phyloP scores from a whole-genome alignment of 805 yeast genomes.

The Priceomyces haplophilus region DNA sequence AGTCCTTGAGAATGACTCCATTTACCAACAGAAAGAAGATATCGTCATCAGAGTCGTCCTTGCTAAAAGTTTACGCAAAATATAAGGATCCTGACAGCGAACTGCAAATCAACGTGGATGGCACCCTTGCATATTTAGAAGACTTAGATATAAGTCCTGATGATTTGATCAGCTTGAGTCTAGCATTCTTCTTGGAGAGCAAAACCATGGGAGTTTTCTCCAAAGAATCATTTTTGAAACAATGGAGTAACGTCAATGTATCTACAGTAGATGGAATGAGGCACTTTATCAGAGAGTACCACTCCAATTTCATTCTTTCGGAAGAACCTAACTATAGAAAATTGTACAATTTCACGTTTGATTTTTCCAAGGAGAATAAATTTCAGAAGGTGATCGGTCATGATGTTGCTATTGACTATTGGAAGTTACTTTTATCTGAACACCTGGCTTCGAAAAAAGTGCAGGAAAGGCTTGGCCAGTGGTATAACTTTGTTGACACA shows the following conservation, averaged over 20 bases:
- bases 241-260: conserved; percentile 49
- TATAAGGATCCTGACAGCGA: conserved; percentile 29
- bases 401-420: conserved; percentile 70
- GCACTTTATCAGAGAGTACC: conserved; percentile 13
- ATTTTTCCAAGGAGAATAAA: conserved; percentile 58
- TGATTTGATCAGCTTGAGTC: conserved; percentile 63
- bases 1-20: background rate
- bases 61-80: conserved; percentile 32
- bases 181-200: conserved; percentile 67
- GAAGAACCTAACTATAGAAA: conserved; percentile 46
- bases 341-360: conserved; percentile 72
- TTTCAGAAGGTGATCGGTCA: conserved; percentile 50
- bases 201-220: conserved; percentile 64
- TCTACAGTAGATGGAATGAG: conserved; percentile 48
- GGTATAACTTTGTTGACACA: conserved; percentile 54
- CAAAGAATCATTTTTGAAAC: conserved; percentile 46
- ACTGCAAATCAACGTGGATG: conserved; percentile 65
- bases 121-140: conserved; percentile 63
- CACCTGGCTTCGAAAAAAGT: conserved; percentile 8
- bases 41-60: conserved; percentile 10
- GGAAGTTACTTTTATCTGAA: conserved; percentile 61
- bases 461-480: conserved; percentile 39
- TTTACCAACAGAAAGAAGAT: background rate
- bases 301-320: conserved; percentile 10
- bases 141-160: conserved; percentile 75